A percentile compares a stretch with the other conserved stretches of the same genome.
Evolutionary conservation across 2,329 filamentous ascomycete species (phyloP).

Genomic region (Spiromastix sp.): DNA sequence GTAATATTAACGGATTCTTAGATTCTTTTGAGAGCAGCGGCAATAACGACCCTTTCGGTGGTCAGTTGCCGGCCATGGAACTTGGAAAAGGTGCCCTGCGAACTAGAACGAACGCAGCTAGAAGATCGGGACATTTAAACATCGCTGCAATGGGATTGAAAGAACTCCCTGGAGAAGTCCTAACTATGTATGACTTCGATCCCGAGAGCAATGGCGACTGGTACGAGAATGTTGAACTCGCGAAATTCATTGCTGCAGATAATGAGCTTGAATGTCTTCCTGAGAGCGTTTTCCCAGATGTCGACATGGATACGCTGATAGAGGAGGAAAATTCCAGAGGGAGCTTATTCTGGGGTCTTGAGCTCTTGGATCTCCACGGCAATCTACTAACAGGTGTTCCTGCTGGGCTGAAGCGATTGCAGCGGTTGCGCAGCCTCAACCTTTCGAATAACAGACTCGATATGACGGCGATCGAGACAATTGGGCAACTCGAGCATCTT

Average conservation of each 20-base stretch:
- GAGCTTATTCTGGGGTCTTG: conserved; percentile 71
- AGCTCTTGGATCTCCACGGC: conserved; percentile 75
- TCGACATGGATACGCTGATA: conserved; percentile 43
- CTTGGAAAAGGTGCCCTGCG: conserved; percentile 57
- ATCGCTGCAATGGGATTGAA: conserved; percentile 75
- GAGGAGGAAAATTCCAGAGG: conserved; percentile 57
- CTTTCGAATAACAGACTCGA: conserved; percentile 73
- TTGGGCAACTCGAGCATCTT: conserved; percentile 62
- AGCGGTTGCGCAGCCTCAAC: conserved; percentile 69
- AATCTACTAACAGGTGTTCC: conserved; percentile 67
- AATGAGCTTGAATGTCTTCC: conserved; percentile 72
- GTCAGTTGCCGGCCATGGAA: conserved; percentile 50
- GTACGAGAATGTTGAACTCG: conserved; percentile 86
- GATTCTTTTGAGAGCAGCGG: conserved; percentile 40
- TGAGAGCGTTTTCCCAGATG: conserved; percentile 70
- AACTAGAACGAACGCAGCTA: conserved; percentile 61
- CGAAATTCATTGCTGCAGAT: conserved; percentile 74
- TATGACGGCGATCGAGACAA: conserved; percentile 59
- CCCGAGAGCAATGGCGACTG: conserved; percentile 58
- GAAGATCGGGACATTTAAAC: conserved; percentile 72
- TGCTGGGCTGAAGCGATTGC: conserved; percentile 61
- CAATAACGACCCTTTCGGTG: conserved; percentile 43
- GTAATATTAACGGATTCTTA: conserved; percentile 11
- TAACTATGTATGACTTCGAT: conserved; percentile 83
- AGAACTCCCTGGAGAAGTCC: conserved; percentile 68